Conservation (phyloP, 2,329 filamentous ascomycete genomes). For the Diplodia sapinea region DNA sequence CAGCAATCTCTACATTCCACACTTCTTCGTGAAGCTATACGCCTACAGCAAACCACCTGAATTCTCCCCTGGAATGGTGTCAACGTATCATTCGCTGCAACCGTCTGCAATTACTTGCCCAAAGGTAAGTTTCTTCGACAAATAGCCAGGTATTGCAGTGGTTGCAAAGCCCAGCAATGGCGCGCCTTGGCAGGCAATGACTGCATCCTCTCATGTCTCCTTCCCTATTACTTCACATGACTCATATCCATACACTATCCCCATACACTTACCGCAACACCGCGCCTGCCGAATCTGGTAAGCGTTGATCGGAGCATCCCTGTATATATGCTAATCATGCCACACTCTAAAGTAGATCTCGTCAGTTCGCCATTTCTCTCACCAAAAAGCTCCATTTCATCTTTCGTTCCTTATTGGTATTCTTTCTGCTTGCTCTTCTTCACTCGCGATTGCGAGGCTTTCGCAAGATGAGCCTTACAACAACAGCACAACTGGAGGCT, state of each 20-base stretch:
- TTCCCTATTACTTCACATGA: background rate
- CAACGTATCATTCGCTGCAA: background rate
- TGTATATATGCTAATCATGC: background rate
- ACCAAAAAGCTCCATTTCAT: background rate
- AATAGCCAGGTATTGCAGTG: background rate
- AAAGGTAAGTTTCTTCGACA: background rate
- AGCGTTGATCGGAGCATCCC: background rate
- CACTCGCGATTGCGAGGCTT: background rate
- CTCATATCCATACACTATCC: background rate
- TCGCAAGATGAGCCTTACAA: conserved; percentile 17
- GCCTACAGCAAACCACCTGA: background rate
- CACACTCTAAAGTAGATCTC: background rate
- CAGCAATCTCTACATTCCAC: background rate
- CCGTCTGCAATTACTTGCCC: background rate
- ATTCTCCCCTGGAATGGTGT: background rate
- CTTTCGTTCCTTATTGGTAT: background rate
- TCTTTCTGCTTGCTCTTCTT: background rate
- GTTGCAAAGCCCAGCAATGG: background rate
- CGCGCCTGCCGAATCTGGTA: conserved; percentile 17
- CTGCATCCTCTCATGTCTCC: too few species aligned
- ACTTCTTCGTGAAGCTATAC: background rate
- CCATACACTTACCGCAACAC: background rate
- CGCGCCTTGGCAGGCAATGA: background rate
- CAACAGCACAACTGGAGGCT: background rate
- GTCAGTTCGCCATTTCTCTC: too few species aligned